Base-by-base conservation (phyloP, 495 filamentous ascomycete genomes). In the Trichoderma virens region DNA sequence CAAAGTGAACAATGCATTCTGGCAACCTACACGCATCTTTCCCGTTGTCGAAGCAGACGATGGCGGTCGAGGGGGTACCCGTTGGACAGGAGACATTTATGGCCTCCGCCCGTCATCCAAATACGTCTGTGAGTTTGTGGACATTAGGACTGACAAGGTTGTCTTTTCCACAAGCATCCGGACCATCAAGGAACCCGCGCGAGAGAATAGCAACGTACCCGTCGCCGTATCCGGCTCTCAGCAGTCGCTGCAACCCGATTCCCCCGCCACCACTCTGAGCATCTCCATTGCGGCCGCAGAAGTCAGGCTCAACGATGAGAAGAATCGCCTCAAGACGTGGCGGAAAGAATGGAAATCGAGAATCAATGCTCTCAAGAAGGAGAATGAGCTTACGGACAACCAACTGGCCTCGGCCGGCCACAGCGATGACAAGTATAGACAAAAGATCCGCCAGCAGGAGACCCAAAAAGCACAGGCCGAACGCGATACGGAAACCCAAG, bases 231-330 rank as follows among this genome's bases (percentile, higher is more conserved):
- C 84, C 64, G 80, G 85, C 62, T 90, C 92, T 72, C 64, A 63
- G 62, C 63, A 67, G 59, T 80, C 85, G 18, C 85, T 69, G 23
- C 86, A 90, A 67, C 88, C 90, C 34, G 88, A 90, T 59, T 95
- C 92, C n/a, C 93, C 93, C 3, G 88, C 86, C 13, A 93, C 92
- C 6, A 97, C 93, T 0, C 80, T 97, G 38, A 90, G 88, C 71
- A 92, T 91, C 27, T 95, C 92, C 6, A 94, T 97, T 63, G 82
- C 85, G 59, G 85, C 90, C 18, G 88, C 89, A 18, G 90, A 96
- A 67, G 75, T 81, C 65, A 95, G 90, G 73, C 75, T 95, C 41
- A 84, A 83, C 61, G 91, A 96, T 51, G 87, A 89, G 65, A 89
- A 87, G 65, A 80, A 85, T 39, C 88, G 88, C 23, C 82, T 90